Conservation (phyloP, 768 basidiomycete species). For the Suillus decipiens region DNA sequence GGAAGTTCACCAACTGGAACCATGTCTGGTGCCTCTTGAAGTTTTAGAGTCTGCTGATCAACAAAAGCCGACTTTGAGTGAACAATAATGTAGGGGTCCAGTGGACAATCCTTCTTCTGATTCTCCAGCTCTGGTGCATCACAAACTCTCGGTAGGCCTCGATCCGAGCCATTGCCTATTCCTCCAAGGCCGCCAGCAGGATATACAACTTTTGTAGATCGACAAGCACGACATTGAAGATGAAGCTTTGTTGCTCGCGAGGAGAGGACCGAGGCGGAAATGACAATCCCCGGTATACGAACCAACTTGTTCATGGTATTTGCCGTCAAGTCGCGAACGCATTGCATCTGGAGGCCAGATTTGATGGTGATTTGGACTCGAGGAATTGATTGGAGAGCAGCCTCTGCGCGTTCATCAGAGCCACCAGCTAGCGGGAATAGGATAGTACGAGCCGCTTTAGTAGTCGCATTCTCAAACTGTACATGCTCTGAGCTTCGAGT, state of each 20-base stretch:
- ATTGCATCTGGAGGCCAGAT: constrained; percentile 90
- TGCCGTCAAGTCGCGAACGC: constrained; percentile 92
- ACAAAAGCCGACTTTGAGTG: constrained; percentile 94
- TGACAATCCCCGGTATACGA: constrained; percentile 96
- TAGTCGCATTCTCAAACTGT: constrained; percentile 91
- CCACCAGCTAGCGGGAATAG: constrained; percentile 75
- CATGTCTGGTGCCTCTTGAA: constrained; percentile 99
- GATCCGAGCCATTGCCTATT: constrained; percentile 82
- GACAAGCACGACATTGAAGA: constrained; percentile 91
- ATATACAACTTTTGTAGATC: constrained; percentile 74
- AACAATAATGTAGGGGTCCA: constrained; percentile 94
- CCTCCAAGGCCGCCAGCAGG: constrained; percentile 82
- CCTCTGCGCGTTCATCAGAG: constrained; percentile 45
- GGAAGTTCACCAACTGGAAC: constrained; percentile 98
- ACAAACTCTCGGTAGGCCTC: constrained; percentile 84
- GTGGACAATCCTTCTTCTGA: constrained; percentile 91
- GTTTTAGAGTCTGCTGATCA: constrained; percentile 94
- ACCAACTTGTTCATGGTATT: constrained; percentile 95
- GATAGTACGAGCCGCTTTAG: constrained; percentile 80
- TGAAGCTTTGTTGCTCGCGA: constrained; percentile 91
- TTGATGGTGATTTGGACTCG: constrained; percentile 86
- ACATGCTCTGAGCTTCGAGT: constrained; percentile 6
- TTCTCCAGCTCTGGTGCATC: constrained; percentile 78
- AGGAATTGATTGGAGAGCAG: constrained; percentile 53
- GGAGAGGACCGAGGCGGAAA: constrained; percentile 91